Evolutionary conservation across 2,329 filamentous ascomycete species (phyloP), one percentile per base, ranked within the genome.

Genomic region (Pseudogymnoascus sp.): DNA sequence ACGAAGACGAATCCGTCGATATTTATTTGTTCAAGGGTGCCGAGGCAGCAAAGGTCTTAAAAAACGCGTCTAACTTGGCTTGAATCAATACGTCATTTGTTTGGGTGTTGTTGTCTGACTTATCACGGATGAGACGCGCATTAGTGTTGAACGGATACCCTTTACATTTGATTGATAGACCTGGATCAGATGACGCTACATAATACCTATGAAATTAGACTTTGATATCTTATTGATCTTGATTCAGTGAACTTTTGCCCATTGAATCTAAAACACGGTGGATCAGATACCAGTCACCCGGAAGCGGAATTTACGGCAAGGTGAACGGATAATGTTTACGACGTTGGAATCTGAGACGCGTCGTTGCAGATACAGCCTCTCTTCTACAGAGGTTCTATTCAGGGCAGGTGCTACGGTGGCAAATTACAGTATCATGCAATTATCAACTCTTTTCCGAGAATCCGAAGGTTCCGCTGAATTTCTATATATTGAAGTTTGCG

Each of bases 1-100:
- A 62, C 59, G 56, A 63, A 14, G 64, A 43, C 37, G 59, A 38
- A 33, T 56, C 50, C 28, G 67, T 69, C 59, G 66, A 68, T 33
- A 60, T 69, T 38, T 69, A 69, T 61, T 43, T 61, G 28, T 61
- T 61, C 4, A 22, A 43, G 40, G 59, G 35, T 38, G 35, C 59
- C 3, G 59, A 60, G 59, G 50, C 26, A 7, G 50, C 50, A 3
- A 33, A 56, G 28, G 50, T 33, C 50, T 56, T 14, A 56, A 4
- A 56, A 22, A n/a, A 10, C 50, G 50, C 28, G 28, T 56, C 50
- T 56, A 12, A 33, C 6, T 56, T 56, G 50, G 50, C 6, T 19
- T 33, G 14, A 35, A 14, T 11, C 4, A 33, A 56, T 28, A 56
- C 28, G 50, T 56, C 28, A 56, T 35, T 56, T 56, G 50, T 56